Percentiles rank a stretch among this genome's conserved stretches.
These are phyloP conservation scores for Suhomyces canberraensis DNA, from an alignment of 805 yeast species.

Conservation along the genomic window DNA sequence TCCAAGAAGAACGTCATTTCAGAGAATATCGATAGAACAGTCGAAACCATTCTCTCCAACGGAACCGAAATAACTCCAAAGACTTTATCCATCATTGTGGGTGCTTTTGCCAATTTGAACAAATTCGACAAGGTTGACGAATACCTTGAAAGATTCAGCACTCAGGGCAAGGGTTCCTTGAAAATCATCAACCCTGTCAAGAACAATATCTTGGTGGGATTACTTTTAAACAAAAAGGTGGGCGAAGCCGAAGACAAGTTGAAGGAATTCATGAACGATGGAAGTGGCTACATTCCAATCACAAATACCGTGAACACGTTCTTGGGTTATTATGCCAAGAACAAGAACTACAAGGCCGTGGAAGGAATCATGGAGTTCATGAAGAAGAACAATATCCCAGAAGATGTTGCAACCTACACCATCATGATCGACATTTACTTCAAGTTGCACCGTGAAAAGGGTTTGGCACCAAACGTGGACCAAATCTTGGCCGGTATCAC, in stretches of 20 bases:
- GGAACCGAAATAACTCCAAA: slow-evolving; percentile 42
- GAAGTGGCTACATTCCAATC: slow-evolving; percentile 39
- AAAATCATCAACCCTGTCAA: slow-evolving; percentile 38
- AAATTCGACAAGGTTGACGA: slow-evolving; percentile 42
- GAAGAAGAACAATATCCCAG: slow-evolving; percentile 39
- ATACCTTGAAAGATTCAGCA: slow-evolving; percentile 29
- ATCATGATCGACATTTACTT: slow-evolving; percentile 53
- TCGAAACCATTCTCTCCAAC: slow-evolving; percentile 27
- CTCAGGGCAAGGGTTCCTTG: slow-evolving; percentile 14
- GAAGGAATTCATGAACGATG: slow-evolving; percentile 30
- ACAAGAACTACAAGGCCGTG: slow-evolving; percentile 45
- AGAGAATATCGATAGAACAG: slow-evolving; percentile 23
- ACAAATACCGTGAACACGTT: slow-evolving; percentile 52
- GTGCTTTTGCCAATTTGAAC: slow-evolving; percentile 40
- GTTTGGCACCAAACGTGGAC: slow-evolving; percentile 39
- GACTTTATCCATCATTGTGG: slow-evolving; percentile 47
- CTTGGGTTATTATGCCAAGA: slow-evolving; percentile 39
- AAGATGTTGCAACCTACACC: slow-evolving; percentile 64
- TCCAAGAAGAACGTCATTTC: slow-evolving; percentile 20
- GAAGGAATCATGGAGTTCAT: slow-evolving; percentile 46
- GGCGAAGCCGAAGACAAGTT: slow-evolving; percentile 45
- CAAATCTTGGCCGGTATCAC: slow-evolving; percentile 42
- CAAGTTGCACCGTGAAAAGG: slow-evolving; percentile 43
- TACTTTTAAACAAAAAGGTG: slow-evolving; percentile 37
- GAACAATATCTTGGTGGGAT: slow-evolving; percentile 45